phyloP scores from a whole-genome alignment of 1,139 yeast genomes.

The Saccharomyces hybrid region DNA sequence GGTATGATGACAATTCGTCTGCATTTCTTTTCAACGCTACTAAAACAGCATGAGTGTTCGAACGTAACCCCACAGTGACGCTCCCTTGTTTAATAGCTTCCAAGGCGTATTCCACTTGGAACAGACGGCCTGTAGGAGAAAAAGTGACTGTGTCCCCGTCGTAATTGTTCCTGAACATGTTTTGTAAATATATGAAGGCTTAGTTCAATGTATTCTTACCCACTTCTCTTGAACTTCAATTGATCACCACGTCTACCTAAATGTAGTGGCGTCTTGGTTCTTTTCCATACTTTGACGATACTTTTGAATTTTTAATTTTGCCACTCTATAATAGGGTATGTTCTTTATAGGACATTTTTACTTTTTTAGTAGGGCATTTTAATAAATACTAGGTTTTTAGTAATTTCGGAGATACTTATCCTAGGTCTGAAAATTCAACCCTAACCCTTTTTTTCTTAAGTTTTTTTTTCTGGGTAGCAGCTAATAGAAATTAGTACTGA shows the following conservation, averaged over 20 bases:
- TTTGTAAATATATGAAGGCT: not conserved
- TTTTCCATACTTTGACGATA: not conserved
- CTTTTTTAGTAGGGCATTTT: not conserved
- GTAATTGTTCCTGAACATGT: conserved; percentile 88
- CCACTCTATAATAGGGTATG: not conserved
- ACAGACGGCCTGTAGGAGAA: conserved; percentile 94
- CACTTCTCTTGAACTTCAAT: not conserved
- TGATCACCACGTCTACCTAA: not conserved
- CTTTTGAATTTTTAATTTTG: not conserved
- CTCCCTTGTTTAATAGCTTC: conserved; percentile 98
- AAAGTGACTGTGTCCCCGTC: conserved; percentile 97
- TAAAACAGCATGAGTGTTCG: conserved; percentile 78
- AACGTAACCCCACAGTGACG: conserved; percentile 90
- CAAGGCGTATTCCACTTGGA: conserved; percentile 91
- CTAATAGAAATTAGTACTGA: not conserved
- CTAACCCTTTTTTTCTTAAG: not conserved
- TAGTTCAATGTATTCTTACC: not conserved
- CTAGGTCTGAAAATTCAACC: not conserved
- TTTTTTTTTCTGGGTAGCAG: not conserved
- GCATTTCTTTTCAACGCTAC: conserved; percentile 95
- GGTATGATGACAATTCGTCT: conserved; percentile 94
- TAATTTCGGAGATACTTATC: not conserved
- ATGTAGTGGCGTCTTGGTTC: not conserved
- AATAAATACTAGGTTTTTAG: not conserved
- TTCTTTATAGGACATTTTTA: not conserved